Evolutionary conservation across 495 filamentous ascomycete genomes (phyloP).

Genomic region (Aspergillus campestris): DNA sequence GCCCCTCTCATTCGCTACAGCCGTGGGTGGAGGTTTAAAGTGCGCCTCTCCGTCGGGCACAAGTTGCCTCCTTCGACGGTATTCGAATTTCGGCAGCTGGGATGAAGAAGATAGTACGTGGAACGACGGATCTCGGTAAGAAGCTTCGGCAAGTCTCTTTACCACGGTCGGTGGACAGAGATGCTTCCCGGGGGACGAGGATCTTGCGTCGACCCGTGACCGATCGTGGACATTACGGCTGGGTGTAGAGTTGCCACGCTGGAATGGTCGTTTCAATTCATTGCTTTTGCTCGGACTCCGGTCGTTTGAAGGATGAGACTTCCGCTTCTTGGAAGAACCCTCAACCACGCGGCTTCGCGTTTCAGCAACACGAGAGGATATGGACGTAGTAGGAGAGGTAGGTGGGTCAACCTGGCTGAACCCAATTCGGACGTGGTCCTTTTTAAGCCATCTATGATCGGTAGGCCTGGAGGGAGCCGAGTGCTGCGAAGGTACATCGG

Average conservation of each 20-base stretch:
- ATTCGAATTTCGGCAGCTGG: slow-evolving; percentile 39
- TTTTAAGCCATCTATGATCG: slow-evolving; percentile 30
- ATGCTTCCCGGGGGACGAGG: neutral
- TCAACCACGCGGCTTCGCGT: slow-evolving; percentile 3
- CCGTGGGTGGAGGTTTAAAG: neutral
- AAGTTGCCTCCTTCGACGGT: slow-evolving; percentile 22
- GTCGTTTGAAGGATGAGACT: neutral
- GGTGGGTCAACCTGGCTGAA: slow-evolving; percentile 32
- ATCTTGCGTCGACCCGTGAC: neutral
- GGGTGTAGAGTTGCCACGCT: too few species aligned
- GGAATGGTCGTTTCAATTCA: neutral
- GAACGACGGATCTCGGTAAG: slow-evolving; percentile 17
- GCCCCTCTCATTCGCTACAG: neutral
- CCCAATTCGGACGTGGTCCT: slow-evolving; percentile 23
- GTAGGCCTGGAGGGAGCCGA: slow-evolving; percentile 2
- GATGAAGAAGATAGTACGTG: slow-evolving; percentile 34
- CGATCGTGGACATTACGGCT: too few species aligned
- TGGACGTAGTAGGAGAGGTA: slow-evolving; percentile 28
- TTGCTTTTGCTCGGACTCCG: slow-evolving; percentile 1
- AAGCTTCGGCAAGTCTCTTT: neutral
- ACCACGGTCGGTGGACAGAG: neutral
- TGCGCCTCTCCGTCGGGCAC: neutral
- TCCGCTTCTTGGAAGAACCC: slow-evolving; percentile 1
- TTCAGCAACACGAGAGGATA: slow-evolving; percentile 14
- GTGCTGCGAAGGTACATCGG: neutral